Evolutionary conservation across 495 filamentous ascomycete genomes (phyloP).

Genomic region (Penicillium silybi): DNA sequence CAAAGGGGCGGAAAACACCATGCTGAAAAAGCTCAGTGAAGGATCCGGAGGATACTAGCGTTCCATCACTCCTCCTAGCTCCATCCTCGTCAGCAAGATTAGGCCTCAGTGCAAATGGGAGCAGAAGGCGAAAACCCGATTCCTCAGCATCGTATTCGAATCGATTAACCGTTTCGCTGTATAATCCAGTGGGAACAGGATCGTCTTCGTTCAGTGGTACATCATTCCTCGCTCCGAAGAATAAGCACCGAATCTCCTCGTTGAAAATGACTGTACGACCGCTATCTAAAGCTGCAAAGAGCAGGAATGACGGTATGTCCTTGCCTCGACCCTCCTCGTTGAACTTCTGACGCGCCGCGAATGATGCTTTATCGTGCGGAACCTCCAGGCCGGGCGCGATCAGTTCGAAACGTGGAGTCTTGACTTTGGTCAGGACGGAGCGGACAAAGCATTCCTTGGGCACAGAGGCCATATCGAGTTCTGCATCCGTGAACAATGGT

Average conservation of each 20-base stretch:
- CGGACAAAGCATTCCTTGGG: conserved; percentile 29
- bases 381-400: conserved; percentile 36
- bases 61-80: conserved; percentile 32
- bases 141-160: conserved; percentile 7
- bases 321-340: conserved; percentile 6
- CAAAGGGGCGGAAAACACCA: conserved; percentile 33
- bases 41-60: conserved; percentile 12
- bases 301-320: conserved; percentile 18
- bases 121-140: conserved; percentile 17
- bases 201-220: conserved; percentile 10
- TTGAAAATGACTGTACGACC: conserved; percentile 16
- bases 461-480: conserved; percentile 28
- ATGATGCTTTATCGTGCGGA: conserved; percentile 18
- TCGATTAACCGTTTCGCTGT: conserved; percentile 14
- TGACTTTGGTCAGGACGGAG: conserved; percentile 23
- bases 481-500: conserved; percentile 17
- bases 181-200: conserved; percentile 17
- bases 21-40: conserved; percentile 35
- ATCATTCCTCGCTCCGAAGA: background rate
- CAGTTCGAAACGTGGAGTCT: conserved; percentile 27
- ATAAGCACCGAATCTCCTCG: conserved; percentile 3
- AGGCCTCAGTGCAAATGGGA: conserved; percentile 17
- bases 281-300: conserved; percentile 17
- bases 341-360: conserved; percentile 21
- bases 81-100: conserved; percentile 6